Percentiles rank a stretch among this genome's conserved stretches.
phyloP scores from a whole-genome alignment of 2,329 filamentous ascomycete genomes.

The Colletotrichum sp. region DNA sequence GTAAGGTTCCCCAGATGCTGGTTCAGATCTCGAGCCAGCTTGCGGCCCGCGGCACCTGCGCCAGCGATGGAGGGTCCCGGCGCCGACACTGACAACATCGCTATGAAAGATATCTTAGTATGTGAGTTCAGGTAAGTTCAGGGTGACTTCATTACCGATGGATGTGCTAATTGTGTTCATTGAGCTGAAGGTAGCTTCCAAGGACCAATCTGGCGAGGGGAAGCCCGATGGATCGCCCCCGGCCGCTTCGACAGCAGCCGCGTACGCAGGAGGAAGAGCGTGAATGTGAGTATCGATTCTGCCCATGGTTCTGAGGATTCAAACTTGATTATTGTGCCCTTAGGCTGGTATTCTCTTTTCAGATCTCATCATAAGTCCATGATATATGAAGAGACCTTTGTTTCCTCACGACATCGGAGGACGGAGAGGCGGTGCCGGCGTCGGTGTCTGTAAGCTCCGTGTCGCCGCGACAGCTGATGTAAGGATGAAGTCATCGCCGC shows the following conservation, averaged over 20 bases:
- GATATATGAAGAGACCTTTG: background rate
- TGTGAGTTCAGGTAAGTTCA: background rate
- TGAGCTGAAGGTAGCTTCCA: background rate
- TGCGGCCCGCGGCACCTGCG: background rate
- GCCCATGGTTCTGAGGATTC: background rate
- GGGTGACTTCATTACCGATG: background rate
- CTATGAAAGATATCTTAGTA: accelerated
- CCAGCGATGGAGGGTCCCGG: slow-evolving; percentile 14
- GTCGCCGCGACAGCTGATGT: background rate
- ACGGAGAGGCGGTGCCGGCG: background rate
- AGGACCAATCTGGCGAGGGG: slow-evolving; percentile 13
- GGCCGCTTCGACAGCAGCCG: background rate
- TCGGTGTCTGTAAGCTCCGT: background rate
- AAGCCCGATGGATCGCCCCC: slow-evolving; percentile 21
- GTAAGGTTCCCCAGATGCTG: background rate
- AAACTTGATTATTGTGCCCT: background rate
- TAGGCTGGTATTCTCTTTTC: accelerated
- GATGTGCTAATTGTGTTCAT: slow-evolving; percentile 10
- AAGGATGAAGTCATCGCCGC: background rate
- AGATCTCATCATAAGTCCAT: background rate
- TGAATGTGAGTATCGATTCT: background rate
- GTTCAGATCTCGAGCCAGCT: slow-evolving; percentile 13
- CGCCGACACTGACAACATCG: slow-evolving; percentile 1
- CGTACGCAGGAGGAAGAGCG: slow-evolving; percentile 3
- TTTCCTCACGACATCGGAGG: background rate